Evolutionary conservation across 1,139 yeast species (phyloP).

Genomic region (Yamadazyma jaroonii): DNA sequence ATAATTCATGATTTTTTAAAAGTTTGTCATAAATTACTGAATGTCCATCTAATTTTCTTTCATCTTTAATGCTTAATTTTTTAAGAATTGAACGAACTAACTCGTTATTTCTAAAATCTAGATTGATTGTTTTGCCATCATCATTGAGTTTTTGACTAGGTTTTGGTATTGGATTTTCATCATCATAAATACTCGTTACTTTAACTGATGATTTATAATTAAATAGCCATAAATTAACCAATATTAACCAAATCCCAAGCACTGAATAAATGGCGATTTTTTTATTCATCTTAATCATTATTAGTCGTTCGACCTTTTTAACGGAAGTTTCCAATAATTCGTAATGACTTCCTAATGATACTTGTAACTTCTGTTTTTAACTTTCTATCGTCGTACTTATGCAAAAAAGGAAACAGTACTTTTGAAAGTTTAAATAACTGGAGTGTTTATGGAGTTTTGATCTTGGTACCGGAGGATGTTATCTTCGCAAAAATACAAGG

Average conservation of each 20-base stretch:
- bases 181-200: slow-evolving; percentile 11
- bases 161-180: slow-evolving; percentile 4
- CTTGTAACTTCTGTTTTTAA: no score
- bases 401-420: no score
- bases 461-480: no score
- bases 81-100: slow-evolving; percentile 8
- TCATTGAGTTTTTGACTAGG: not conserved
- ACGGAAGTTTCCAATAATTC: no score
- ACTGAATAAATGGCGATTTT: not conserved
- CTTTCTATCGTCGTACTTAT: no score
- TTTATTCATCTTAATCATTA: not conserved
- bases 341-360: no score
- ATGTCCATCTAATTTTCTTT: slow-evolving; percentile 18
- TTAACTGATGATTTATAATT: slow-evolving; percentile 7
- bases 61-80: slow-evolving; percentile 15
- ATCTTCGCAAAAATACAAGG: no score
- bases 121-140: not conserved
- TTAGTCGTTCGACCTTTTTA: no score
- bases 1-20: slow-evolving; percentile 21
- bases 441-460: no score
- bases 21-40: slow-evolving; percentile 22
- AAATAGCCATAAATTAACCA: slow-evolving; percentile 13
- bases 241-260: slow-evolving; percentile 12
- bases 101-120: slow-evolving; percentile 9
- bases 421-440: no score